Conservation (phyloP, 108 stramenopile species). For the Conticribra guillardii region DNA sequence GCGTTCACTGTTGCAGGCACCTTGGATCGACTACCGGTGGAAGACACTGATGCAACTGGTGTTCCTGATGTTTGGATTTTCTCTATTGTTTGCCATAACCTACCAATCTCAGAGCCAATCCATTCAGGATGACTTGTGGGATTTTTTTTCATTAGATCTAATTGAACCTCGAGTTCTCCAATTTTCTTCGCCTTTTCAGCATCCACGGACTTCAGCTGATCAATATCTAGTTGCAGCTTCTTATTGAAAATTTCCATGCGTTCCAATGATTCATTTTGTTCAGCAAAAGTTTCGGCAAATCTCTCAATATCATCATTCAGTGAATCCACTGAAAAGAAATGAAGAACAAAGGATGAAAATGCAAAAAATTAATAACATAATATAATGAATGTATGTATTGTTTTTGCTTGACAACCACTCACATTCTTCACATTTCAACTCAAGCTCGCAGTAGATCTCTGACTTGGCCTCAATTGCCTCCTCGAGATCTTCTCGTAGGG, state of each 20-base stretch:
- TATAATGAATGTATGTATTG: no score
- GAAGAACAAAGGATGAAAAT: no score
- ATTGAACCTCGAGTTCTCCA: slow-evolving; percentile 5
- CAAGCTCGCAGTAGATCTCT: slow-evolving; percentile 15
- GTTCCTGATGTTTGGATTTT: no score
- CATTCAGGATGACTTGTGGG: no score
- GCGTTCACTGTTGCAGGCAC: no score
- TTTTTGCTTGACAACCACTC: no score
- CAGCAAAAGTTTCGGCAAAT: slow-evolving; percentile 41
- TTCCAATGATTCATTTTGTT: slow-evolving; percentile 29
- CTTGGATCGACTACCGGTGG: no score
- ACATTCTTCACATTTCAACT: neutral
- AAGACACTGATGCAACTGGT: no score
- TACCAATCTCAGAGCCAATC: no score
- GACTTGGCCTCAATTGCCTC: slow-evolving; percentile 12
- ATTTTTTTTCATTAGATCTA: no score
- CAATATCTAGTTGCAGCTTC: slow-evolving; percentile 24
- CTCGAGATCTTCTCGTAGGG: slow-evolving; percentile 32
- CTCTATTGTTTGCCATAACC: no score
- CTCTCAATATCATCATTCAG: slow-evolving; percentile 41
- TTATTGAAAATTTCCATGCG: slow-evolving; percentile 14
- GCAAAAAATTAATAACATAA: no score
- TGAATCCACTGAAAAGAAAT: slow-evolving; percentile 17
- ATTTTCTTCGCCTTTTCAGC: slow-evolving; percentile 18
- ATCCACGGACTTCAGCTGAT: slow-evolving; percentile 15